phyloP scores from a whole-genome alignment of 352 stramenopile genomes.

The Phytophthora melonis region DNA sequence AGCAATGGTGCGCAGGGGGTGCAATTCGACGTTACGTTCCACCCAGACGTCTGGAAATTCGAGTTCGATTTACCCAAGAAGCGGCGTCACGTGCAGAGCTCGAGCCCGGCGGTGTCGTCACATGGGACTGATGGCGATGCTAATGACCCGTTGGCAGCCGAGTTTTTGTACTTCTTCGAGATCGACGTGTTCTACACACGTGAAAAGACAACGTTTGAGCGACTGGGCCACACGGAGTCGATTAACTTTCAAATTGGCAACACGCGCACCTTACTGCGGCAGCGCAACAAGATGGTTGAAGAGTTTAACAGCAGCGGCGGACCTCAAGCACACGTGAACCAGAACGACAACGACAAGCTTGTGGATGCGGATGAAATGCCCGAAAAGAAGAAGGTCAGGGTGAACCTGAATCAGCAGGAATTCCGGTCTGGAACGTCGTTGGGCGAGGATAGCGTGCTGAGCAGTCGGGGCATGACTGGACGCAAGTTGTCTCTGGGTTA shows the following conservation, averaged over 20 bases:
- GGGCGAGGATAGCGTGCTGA: conserved; percentile 39
- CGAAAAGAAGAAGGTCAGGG: conserved; percentile 86
- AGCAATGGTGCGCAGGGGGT: conserved; percentile 44
- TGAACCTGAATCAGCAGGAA: conserved; percentile 51
- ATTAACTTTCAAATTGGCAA: conserved; percentile 90
- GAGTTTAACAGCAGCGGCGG: conserved; percentile 44
- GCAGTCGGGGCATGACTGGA: conserved; percentile 19
- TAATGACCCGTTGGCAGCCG: conserved; percentile 53
- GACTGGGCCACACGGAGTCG: conserved; percentile 73
- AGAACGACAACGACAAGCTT: conserved; percentile 59
- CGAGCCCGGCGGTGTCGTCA: conserved; percentile 27
- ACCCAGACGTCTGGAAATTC: conserved; percentile 92
- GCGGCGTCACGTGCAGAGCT: conserved; percentile 68
- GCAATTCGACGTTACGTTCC: conserved; percentile 86
- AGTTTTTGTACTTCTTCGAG: conserved; percentile 91
- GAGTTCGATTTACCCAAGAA: conserved; percentile 91
- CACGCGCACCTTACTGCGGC: conserved; percentile 83
- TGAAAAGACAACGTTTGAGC: conserved; percentile 68
- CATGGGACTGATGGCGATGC: conserved; percentile 28
- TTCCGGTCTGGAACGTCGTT: conserved; percentile 49
- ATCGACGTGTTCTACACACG: conserved; percentile 83
- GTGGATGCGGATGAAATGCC: conserved; percentile 61
- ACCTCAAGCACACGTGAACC: conserved; percentile 28
- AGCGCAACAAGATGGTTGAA: conserved; percentile 83
- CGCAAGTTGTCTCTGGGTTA: conserved; percentile 28